Evolutionary conservation across 2,329 filamentous ascomycete genomes (phyloP).

Genomic region (Penicillium rolfsii): DNA sequence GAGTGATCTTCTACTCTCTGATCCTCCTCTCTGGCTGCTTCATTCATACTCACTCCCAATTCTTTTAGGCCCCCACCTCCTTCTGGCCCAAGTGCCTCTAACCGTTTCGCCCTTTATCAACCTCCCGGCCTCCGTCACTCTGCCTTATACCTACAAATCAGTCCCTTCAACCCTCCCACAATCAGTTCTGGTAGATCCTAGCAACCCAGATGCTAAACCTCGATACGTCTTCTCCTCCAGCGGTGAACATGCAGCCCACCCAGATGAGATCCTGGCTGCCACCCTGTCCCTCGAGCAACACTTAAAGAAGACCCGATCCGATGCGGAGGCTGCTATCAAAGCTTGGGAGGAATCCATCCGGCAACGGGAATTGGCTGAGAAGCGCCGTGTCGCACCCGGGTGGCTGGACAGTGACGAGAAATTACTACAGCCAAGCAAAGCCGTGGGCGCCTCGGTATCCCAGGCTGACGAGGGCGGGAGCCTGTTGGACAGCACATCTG

Average conservation of each 20-base stretch:
- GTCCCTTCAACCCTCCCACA: conserved; percentile 85
- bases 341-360: conserved; percentile 69
- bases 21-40: not conserved
- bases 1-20: conserved; percentile 25
- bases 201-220: conserved; percentile 54
- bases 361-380: conserved; percentile 64
- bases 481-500: conserved; percentile 44
- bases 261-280: conserved; percentile 80
- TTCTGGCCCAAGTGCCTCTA: conserved; percentile 88
- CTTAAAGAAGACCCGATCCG: conserved; percentile 68
- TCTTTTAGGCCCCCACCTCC: conserved; percentile 71
- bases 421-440: conserved; percentile 57
- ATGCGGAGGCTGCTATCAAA: conserved; percentile 67
- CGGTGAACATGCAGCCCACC: conserved; percentile 80
- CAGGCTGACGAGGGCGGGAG: conserved; percentile 29
- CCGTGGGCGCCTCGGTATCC: conserved; percentile 18
- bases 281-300: conserved; percentile 79
- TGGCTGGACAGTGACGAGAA: conserved; percentile 67
- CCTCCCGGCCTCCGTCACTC: conserved; percentile 83
- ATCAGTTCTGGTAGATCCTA: conserved; percentile 62
- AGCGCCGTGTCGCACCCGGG: conserved; percentile 64
- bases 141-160: conserved; percentile 93
- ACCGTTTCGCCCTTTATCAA: conserved; percentile 94
- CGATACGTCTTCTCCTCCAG: conserved; percentile 77
- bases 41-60: not conserved